Percentiles rank a stretch among this genome's conserved stretches.
Conservation (phyloP, 495 filamentous ascomycete genomes). For the Penicillium soppii region DNA sequence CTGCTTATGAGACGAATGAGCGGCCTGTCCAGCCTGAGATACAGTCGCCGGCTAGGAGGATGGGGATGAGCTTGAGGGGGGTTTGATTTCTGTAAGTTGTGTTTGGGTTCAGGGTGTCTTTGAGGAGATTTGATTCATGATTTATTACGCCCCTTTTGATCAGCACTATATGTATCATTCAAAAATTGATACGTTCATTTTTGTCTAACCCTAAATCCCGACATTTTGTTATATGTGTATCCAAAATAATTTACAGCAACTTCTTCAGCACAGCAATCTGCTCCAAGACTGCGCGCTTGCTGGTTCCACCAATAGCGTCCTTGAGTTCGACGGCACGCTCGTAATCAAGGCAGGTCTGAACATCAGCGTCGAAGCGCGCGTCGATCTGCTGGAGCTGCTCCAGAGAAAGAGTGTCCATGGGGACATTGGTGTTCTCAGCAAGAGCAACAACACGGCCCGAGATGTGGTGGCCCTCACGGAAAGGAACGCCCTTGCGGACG, state of each 20-base stretch:
- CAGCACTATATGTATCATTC: too few relatives aligned
- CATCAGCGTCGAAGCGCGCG: slow-evolving; percentile 71
- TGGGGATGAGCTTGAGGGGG: background rate
- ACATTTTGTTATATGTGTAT: slow-evolving; percentile 3
- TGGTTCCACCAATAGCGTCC: slow-evolving; percentile 79
- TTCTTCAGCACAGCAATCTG: slow-evolving; percentile 73
- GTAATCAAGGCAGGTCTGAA: slow-evolving; percentile 75
- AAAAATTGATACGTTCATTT: slow-evolving; percentile 18
- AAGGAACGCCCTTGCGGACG: slow-evolving; percentile 80
- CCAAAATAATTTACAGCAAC: slow-evolving; percentile 27
- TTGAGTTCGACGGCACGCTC: slow-evolving; percentile 84
- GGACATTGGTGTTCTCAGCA: slow-evolving; percentile 64
- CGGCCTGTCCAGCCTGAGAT: background rate
- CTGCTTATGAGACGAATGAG: slow-evolving; percentile 16
- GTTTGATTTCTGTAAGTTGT: background rate
- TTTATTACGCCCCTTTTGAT: background rate
- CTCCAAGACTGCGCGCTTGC: slow-evolving; percentile 67
- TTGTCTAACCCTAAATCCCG: slow-evolving; percentile 26
- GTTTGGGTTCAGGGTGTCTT: background rate
- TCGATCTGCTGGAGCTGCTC: slow-evolving; percentile 74
- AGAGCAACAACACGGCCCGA: slow-evolving; percentile 75
- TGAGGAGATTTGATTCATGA: background rate
- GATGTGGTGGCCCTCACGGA: slow-evolving; percentile 84
- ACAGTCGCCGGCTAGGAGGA: slow-evolving; percentile 14
- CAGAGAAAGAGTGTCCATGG: slow-evolving; percentile 75